Evolutionary conservation across 495 filamentous ascomycete genomes (phyloP).

Genomic region (Collariella sp.): DNA sequence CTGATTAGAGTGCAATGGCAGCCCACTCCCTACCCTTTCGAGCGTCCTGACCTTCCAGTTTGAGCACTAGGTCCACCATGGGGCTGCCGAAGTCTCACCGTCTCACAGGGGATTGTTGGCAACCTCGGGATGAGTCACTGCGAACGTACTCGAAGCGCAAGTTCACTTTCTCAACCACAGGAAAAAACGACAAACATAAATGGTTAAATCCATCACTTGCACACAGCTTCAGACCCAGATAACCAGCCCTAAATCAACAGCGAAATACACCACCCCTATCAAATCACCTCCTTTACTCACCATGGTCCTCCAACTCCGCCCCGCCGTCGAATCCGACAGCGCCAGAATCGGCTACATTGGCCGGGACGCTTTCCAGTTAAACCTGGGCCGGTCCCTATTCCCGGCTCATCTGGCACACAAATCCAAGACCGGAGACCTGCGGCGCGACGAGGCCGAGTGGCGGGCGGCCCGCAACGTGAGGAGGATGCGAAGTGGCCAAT

Average conservation of each 20-base stretch:
- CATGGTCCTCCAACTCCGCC: slow-evolving; percentile 19
- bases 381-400: slow-evolving; percentile 14
- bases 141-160: too few species aligned
- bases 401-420: slow-evolving; percentile 9
- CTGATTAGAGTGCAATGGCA: too few species aligned
- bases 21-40: too few species aligned
- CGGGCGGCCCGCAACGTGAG: slow-evolving; percentile 3
- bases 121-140: too few species aligned
- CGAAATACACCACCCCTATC: not conserved
- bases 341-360: slow-evolving; percentile 12
- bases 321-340: slow-evolving; percentile 13
- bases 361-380: slow-evolving; percentile 12
- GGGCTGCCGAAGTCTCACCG: too few species aligned
- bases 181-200: not conserved
- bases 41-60: too few species aligned
- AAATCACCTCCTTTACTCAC: not conserved
- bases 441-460: slow-evolving; percentile 17
- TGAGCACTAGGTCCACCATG: too few species aligned
- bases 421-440: not conserved
- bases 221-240: too few species aligned
- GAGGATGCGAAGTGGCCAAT: slow-evolving; percentile 16
- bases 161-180: too few species aligned
- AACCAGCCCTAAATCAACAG: too few species aligned
- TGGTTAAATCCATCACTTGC: too few species aligned
- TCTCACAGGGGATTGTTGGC: too few species aligned